Percentiles rank a stretch among this genome's conserved stretches.
Conservation (phyloP, 139 green algal species). For the Chlorella ohadii region DNA sequence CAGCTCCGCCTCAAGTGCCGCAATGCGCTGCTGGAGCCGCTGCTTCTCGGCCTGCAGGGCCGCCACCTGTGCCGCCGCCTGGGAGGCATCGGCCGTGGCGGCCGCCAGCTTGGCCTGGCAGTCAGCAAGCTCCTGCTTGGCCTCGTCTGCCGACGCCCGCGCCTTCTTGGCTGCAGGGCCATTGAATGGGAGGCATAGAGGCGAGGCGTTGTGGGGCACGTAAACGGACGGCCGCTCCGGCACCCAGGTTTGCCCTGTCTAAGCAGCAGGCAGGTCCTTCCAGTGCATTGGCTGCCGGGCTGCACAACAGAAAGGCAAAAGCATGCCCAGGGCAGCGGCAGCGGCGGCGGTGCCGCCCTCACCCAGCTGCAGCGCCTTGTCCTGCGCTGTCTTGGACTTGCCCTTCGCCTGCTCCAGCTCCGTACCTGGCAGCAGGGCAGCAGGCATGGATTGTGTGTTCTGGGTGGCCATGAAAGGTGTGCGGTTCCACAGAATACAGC, state of each 20-base stretch:
- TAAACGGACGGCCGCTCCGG: no score
- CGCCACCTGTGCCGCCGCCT: neutral
- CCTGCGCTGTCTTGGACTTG: neutral
- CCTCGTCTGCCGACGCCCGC: neutral
- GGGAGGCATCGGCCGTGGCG: neutral
- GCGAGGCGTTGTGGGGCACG: no score
- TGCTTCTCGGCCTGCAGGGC: slow-evolving; percentile 22
- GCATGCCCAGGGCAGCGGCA: no score
- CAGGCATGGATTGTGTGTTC: no score
- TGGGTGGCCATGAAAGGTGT: no score
- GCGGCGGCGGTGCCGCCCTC: neutral
- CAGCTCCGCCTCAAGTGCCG: slow-evolving; percentile 10
- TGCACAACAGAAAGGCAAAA: no score
- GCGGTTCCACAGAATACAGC: no score
- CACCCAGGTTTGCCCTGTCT: no score
- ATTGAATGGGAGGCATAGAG: no score
- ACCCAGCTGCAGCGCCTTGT: slow-evolving; percentile 7
- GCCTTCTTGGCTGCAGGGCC: slow-evolving; percentile 28
- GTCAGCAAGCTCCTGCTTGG: neutral
- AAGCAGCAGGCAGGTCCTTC: no score
- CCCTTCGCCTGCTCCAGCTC: slow-evolving; percentile 5
- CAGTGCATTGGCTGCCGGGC: no score
- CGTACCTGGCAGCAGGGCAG: no score
- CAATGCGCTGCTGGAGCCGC: slow-evolving; percentile 6
- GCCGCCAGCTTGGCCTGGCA: neutral